Percentiles rank a stretch among this genome's conserved stretches.
Conservation (phyloP, 257 asterid species). For the Solanum verrucosum region DNA sequence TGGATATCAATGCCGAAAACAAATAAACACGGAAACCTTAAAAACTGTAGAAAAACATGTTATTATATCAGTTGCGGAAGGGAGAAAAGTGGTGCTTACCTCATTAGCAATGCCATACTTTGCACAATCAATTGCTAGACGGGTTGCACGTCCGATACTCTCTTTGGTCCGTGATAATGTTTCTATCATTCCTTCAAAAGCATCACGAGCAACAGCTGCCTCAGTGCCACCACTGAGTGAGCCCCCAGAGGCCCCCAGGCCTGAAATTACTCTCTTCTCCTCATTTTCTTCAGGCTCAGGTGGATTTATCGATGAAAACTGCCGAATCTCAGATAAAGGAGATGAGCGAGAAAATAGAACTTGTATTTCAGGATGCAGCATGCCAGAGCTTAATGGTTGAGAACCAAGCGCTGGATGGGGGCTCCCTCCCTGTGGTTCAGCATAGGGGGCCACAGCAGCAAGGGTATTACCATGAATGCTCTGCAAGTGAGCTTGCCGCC, state of each 20-base stretch:
- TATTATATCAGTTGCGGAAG: not conserved
- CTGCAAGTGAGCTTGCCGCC: conserved; percentile 55
- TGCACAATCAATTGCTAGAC: conserved; percentile 98
- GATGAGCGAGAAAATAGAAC: conserved; percentile 33
- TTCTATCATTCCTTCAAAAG: conserved; percentile 99
- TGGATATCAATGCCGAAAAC: not conserved
- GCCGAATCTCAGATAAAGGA: conserved; percentile 50
- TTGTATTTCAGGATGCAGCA: conserved; percentile 31
- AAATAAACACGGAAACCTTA: not conserved
- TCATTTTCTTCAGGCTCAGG: conserved; percentile 51
- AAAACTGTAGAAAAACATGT: not conserved
- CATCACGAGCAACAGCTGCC: conserved; percentile 99
- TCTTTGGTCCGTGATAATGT: conserved; percentile 97
- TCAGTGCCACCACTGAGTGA: conserved; percentile 88
- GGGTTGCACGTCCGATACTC: conserved; percentile 98
- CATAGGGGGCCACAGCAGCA: conserved; percentile 25
- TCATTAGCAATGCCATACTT: conserved; percentile 91
- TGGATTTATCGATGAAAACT: conserved; percentile 34
- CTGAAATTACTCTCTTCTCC: conserved; percentile 65
- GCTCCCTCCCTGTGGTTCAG: conserved; percentile 38
- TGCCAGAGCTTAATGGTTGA: conserved; percentile 40
- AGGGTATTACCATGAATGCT: conserved; percentile 29
- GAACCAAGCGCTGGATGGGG: conserved; percentile 42
- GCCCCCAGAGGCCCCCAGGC: conserved; percentile 53
- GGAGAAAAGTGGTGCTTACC: conserved; percentile 32